Percentiles rank a stretch among this genome's conserved stretches.
phyloP scores from a whole-genome alignment of 2,329 filamentous ascomycete species.

The Fusarium sp. region DNA sequence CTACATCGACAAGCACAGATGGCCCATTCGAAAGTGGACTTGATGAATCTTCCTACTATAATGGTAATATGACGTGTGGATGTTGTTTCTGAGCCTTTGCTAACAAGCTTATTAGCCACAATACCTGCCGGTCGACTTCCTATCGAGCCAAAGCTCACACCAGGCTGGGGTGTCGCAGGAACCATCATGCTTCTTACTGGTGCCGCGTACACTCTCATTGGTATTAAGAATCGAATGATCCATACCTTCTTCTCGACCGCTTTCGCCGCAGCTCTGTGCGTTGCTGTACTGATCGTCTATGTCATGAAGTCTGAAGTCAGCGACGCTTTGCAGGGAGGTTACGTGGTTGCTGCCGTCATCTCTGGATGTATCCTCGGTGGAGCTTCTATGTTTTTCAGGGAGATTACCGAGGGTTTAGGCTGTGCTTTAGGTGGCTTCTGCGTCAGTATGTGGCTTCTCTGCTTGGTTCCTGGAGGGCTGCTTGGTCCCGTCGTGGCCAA shows the following conservation, averaged over 20 bases:
- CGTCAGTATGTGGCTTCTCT: constrained; percentile 90
- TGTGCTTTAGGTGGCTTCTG: constrained; percentile 90
- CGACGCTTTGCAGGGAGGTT: constrained; percentile 83
- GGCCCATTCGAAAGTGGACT: constrained; percentile 34
- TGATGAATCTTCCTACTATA: constrained; percentile 50
- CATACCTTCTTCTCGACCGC: constrained; percentile 85
- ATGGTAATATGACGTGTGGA: constrained; percentile 47
- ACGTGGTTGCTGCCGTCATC: constrained; percentile 80
- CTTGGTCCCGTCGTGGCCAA: constrained; percentile 71
- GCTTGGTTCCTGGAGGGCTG: constrained; percentile 79
- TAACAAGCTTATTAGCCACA: constrained; percentile 52
- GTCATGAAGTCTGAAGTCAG: constrained; percentile 84
- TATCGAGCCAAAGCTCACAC: constrained; percentile 78
- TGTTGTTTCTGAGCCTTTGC: neutral
- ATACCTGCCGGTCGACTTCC: constrained; percentile 71
- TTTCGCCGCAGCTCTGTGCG: constrained; percentile 77
- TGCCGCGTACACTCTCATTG: constrained; percentile 77
- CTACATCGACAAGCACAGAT: constrained; percentile 38
- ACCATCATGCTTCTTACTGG: constrained; percentile 80
- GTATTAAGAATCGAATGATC: constrained; percentile 83
- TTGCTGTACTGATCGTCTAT: constrained; percentile 87
- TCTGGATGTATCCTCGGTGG: constrained; percentile 81
- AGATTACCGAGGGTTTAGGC: constrained; percentile 83
- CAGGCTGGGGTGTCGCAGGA: constrained; percentile 83
- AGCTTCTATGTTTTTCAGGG: constrained; percentile 80